Evolutionary conservation across 768 basidiomycete species (phyloP).

Genomic region (Lactarius evosmus): DNA sequence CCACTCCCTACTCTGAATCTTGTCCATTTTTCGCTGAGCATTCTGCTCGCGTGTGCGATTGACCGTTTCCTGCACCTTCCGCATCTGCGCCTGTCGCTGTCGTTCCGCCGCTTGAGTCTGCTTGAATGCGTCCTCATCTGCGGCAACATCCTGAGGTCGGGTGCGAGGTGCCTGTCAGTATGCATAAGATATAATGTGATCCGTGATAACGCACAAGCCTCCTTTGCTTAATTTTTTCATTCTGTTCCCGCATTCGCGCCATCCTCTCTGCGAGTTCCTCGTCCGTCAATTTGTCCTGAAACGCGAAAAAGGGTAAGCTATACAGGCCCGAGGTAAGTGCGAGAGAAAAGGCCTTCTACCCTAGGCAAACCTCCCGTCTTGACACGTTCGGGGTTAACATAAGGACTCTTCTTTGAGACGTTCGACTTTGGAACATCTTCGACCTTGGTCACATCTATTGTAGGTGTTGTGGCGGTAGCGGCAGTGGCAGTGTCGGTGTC

Average conservation of each 20-base stretch:
- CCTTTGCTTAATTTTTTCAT: constrained; percentile 73
- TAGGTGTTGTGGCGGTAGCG: constrained; percentile 11
- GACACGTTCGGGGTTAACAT: constrained; percentile 80
- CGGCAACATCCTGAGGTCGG: constrained; percentile 61
- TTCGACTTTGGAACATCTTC: constrained; percentile 32
- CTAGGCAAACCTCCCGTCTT: constrained; percentile 75
- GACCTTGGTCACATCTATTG: constrained; percentile 22
- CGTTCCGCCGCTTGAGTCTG: constrained; percentile 66
- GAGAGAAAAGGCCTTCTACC: constrained; percentile 40
- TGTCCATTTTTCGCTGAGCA: constrained; percentile 79
- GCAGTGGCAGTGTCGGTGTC: constrained; percentile 4
- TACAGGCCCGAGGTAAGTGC: constrained; percentile 1
- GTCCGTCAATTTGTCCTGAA: constrained; percentile 64
- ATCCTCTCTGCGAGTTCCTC: constrained; percentile 68
- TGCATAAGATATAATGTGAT: constrained; percentile 1
- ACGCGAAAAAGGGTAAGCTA: constrained; percentile 6
- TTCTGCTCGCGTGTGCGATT: constrained; percentile 74
- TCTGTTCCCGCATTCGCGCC: constrained; percentile 66
- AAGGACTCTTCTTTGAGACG: constrained; percentile 54
- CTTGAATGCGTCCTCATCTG: constrained; percentile 76
- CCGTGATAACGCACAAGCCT: constrained; percentile 45
- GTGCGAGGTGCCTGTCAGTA: constrained; percentile 3
- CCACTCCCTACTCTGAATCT: constrained; percentile 76
- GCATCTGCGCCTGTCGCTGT: constrained; percentile 50
- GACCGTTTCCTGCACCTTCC: constrained; percentile 66